phyloP scores from a whole-genome alignment of 1,284 basidiomycete genomes.

The Anthracocystis walkeri region DNA sequence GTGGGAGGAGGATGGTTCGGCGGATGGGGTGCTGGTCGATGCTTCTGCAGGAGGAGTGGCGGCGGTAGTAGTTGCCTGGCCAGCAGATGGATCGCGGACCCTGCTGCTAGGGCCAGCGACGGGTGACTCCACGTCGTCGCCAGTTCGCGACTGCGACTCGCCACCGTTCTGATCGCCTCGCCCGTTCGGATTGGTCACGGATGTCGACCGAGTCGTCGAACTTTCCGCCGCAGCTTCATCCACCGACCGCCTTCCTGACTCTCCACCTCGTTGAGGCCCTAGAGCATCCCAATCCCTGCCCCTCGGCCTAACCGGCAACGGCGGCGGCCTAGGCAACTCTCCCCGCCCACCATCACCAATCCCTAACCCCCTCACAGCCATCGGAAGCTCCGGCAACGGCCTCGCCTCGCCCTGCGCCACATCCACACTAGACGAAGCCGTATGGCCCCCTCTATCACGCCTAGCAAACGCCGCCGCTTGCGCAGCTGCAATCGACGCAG shows the following conservation, averaged over 20 bases:
- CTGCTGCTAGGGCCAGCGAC: background rate
- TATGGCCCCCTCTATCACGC: constrained; percentile 16
- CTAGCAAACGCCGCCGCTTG: constrained; percentile 48
- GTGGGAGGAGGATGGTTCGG: background rate
- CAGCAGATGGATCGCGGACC: background rate
- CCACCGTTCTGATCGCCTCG: background rate
- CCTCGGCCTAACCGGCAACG: constrained; percentile 26
- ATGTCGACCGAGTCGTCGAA: background rate
- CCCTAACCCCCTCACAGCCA: constrained; percentile 24
- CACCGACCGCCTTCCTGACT: background rate
- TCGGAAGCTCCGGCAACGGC: constrained; percentile 20
- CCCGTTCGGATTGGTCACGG: background rate
- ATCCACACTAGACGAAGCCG: constrained; percentile 19
- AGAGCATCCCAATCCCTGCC: constrained; percentile 19
- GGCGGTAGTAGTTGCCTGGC: no score
- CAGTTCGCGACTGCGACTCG: background rate
- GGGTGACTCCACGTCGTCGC: background rate
- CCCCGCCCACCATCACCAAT: constrained; percentile 6
- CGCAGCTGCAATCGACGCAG: constrained; percentile 43
- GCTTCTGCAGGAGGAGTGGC: no score
- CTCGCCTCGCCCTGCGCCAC: constrained; percentile 3
- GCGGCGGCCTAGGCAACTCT: constrained; percentile 29
- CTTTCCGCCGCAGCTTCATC: background rate
- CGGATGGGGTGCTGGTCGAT: background rate
- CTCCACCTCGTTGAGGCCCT: background rate